Evolutionary conservation across 1,284 basidiomycete genomes (phyloP), one percentile per base, ranked within the genome.

Genomic region (Pascua sp.): DNA sequence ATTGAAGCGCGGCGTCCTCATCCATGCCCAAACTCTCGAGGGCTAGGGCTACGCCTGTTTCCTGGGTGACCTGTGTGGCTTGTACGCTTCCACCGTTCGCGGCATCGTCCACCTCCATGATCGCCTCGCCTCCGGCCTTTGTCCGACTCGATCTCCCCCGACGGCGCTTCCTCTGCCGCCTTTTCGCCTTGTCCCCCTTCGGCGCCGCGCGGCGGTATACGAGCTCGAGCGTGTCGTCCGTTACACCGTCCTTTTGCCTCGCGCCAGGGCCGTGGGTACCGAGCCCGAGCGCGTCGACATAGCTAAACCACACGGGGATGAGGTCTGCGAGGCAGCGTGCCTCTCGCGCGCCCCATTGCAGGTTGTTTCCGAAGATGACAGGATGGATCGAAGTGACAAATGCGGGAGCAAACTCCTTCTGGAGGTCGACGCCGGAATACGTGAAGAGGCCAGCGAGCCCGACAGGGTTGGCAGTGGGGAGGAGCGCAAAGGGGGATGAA

Each of bases 361-460:
- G 62, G 12, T 67, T 69, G 40, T 79, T 76, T 13, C 65, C 71
- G 5, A 64, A 59, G 17, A 79, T 58, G 16, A 81, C 63, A 42
- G 83, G 72, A 1, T 74, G 70, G 5, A 84, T 76, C 57, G 89
- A 81, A 1, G 73, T 63, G 10, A 85, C 57, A 68, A 91, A 91
- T 2, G 53, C 60, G 0, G 75, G 68, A 0, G 88, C 86, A 66
- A 91, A 86, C 0, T 68, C 61, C 40, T 64, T 68, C 0, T 61
- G 56, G 0, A 84, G 74, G 59, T 86, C 68, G 4, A 90, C 68
- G 0, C 70, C 70, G 5, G 85, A 71, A 49, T 78, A 79, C 7
- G 62, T 65, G 83, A 88, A 91, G 4, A 77, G 42, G n/a, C 24
- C 11, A 11, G 40, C 15, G 47, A 49, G 41, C 4, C 39, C 47